These are phyloP conservation scores for Pleurostoma richardsiae DNA, from an alignment of 2,329 filamentous ascomycete species.

Conservation along the genomic window DNA sequence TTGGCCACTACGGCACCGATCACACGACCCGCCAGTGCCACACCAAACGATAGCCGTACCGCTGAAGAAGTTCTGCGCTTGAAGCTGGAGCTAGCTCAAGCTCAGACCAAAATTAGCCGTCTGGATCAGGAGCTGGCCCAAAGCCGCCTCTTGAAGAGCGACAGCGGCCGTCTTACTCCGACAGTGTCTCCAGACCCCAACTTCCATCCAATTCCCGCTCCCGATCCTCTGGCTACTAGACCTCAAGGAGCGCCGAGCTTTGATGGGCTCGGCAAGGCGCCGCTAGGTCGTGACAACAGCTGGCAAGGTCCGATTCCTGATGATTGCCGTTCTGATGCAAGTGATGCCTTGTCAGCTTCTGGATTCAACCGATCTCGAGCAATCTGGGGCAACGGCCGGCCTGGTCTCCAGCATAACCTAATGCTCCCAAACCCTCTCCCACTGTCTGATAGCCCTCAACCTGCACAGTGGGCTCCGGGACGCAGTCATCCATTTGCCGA, in stretches of 20 bases:
- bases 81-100: slow-evolving; percentile 66
- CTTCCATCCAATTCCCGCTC: slow-evolving; percentile 19
- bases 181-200: slow-evolving; percentile 31
- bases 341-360: slow-evolving; percentile 46
- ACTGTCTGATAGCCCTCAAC: slow-evolving; percentile 25
- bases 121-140: slow-evolving; percentile 69
- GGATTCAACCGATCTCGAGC: slow-evolving; percentile 48
- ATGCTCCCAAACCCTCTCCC: slow-evolving; percentile 26
- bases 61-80: slow-evolving; percentile 61
- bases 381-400: slow-evolving; percentile 51
- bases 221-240: slow-evolving; percentile 23
- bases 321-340: slow-evolving; percentile 51
- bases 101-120: slow-evolving; percentile 64
- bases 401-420: slow-evolving; percentile 25
- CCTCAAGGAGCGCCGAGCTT: slow-evolving; percentile 12
- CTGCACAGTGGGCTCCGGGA: slow-evolving; percentile 42
- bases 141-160: slow-evolving; percentile 55
- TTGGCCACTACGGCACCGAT: slow-evolving; percentile 42
- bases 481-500: slow-evolving; percentile 35
- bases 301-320: slow-evolving; percentile 45
- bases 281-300: slow-evolving; percentile 33
- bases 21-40: slow-evolving; percentile 48
- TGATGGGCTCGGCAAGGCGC: slow-evolving; percentile 27
- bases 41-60: slow-evolving; percentile 35
- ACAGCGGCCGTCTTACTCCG: slow-evolving; percentile 49